Base-by-base conservation (phyloP, 495 filamentous ascomycete genomes). In the Tetracladium marchalianum region DNA sequence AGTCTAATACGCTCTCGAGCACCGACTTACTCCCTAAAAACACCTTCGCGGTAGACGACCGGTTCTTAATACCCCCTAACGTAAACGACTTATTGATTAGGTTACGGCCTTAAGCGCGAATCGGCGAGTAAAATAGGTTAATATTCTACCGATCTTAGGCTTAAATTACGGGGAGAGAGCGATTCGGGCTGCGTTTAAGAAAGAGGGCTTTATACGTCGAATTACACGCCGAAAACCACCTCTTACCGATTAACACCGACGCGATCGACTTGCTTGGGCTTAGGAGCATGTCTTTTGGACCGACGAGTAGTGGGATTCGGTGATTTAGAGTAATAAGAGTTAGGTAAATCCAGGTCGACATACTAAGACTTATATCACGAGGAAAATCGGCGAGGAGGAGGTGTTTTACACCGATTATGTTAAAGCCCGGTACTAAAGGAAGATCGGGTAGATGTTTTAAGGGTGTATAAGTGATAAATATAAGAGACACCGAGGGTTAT, bases 291-390 rank as follows among this genome's bases (percentile, higher is more conserved):
- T 44, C 3, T 7, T 51, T 32, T 65, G 32, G 56, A 57, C 54
- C 12, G 24, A 47, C 19, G 39, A 59, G 24, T 32, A 60, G 50
- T 66, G 45, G 59, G 41, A 39, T 35, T 41, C 40, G n/a, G 52
- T 62, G 16, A 43, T 64, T 16, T 64, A 45, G 60, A 57, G 46
- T 24, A 47, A 66, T 46, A 52, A 66, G 37, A 64, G 55, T 7
- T 66, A 50, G 62, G 46, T 59, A 15, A 16, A 45, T 42, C 41
- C 37, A 40, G 38, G 47, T n/a, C 41, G 34, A 7, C 31, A 47
- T 47, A 41, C 4, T 13, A 38, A 22, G 6, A 13, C 15, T 11
- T 45, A 33, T 3, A 17, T 45, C 12, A 51, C 36, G 1, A 6
- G 48, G 11, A 32, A 35, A 16, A 18, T 13, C 11, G 33, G 35